Conservation (phyloP, 2,329 filamentous ascomycete species). For the Setomelanomma holmii region DNA sequence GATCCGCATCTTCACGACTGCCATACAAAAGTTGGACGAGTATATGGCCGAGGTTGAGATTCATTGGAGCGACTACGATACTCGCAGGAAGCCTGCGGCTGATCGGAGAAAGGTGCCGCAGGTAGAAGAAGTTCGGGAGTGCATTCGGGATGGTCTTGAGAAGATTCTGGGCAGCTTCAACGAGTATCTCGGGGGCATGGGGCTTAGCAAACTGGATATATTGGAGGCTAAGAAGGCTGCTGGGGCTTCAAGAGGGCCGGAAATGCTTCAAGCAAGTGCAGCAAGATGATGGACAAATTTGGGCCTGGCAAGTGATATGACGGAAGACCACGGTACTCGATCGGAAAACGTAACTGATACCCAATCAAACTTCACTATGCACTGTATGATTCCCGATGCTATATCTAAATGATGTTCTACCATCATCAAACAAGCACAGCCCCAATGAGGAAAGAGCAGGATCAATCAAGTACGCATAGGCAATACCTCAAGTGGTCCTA, state of each 20-base stretch:
- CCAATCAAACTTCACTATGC: no score
- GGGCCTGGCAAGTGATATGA: no score
- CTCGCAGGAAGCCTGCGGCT: constrained; percentile 54
- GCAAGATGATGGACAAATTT: no score
- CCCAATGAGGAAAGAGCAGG: no score
- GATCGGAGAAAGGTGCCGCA: constrained; percentile 60
- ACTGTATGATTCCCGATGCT: no score
- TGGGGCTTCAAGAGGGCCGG: constrained; percentile 20
- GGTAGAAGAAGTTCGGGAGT: constrained; percentile 72
- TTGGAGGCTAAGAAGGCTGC: constrained; percentile 60
- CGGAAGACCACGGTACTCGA: not conserved
- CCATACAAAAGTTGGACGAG: constrained; percentile 72
- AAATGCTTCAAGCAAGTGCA: constrained; percentile 28
- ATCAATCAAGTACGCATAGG: no score
- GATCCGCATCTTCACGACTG: constrained; percentile 73
- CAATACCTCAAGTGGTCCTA: no score
- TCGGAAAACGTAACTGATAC: no score
- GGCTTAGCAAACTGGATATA: constrained; percentile 74
- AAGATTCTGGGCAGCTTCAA: constrained; percentile 75
- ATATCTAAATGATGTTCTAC: no score
- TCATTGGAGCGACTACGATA: constrained; percentile 81
- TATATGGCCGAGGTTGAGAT: constrained; percentile 67
- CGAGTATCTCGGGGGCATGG: constrained; percentile 73
- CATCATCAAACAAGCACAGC: no score
- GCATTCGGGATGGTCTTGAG: constrained; percentile 69